These are phyloP conservation scores for Moniliophthora roreri DNA, from an alignment of 1,284 basidiomycete genomes.

Conservation along the genomic window DNA sequence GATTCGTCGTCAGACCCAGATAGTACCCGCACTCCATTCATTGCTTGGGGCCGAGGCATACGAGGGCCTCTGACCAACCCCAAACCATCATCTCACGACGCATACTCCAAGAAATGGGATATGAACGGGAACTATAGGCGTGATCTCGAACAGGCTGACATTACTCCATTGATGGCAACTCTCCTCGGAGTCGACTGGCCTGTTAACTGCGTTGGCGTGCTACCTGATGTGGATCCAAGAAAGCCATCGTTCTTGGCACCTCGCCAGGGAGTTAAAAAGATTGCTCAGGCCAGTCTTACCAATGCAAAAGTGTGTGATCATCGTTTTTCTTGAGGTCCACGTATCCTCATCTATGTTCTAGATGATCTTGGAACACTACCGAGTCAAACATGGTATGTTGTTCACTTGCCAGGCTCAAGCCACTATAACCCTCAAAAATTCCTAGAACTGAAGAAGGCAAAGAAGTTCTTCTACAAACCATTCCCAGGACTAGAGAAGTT, in stretches of 20 bases:
- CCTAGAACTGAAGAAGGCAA: constrained; percentile 59
- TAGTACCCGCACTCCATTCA: constrained; percentile 82
- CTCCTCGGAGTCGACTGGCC: constrained; percentile 75
- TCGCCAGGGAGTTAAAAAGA: constrained; percentile 28
- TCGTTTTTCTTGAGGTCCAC: background rate
- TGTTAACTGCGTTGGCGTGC: constrained; percentile 73
- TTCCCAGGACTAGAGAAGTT: constrained; percentile 42
- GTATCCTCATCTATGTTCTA: constrained; percentile 22
- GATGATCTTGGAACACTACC: constrained; percentile 80
- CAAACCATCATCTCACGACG: constrained; percentile 60
- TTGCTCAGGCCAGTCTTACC: constrained; percentile 60
- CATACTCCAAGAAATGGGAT: constrained; percentile 66
- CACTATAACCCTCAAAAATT: constrained; percentile 10
- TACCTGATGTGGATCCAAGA: constrained; percentile 64
- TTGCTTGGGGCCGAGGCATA: constrained; percentile 84
- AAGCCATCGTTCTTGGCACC: constrained; percentile 55
- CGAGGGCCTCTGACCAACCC: constrained; percentile 54
- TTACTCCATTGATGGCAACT: constrained; percentile 78
- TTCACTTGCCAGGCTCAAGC: background rate
- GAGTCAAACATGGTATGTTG: constrained; percentile 69
- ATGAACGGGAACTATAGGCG: constrained; percentile 56
- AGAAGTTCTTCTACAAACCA: constrained; percentile 62
- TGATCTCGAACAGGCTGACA: constrained; percentile 85
- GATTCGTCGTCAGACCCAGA: constrained; percentile 66
- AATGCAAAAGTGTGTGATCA: constrained; percentile 58